phyloP scores from a whole-genome alignment of 23 red algal species.

The Gracilaria vermiculophylla region DNA sequence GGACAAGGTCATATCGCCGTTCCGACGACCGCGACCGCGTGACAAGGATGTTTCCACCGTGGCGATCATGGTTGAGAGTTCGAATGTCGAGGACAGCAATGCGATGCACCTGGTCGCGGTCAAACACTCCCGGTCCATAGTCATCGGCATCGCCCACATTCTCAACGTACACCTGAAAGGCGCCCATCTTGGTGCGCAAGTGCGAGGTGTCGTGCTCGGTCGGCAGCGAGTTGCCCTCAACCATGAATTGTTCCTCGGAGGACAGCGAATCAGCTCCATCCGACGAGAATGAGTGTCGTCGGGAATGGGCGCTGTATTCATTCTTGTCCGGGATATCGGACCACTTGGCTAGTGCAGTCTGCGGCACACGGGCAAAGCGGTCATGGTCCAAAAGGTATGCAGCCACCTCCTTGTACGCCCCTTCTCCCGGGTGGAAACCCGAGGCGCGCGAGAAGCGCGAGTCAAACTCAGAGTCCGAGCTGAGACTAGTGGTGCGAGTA shows the following conservation, averaged over 20 bases:
- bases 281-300: constrained; percentile 3
- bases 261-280: constrained; percentile 4
- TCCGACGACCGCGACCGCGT: constrained; percentile 15
- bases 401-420: constrained; percentile 90
- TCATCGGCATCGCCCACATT: constrained; percentile 99
- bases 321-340: constrained; percentile 45
- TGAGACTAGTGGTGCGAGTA: constrained; percentile 21
- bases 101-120: constrained; percentile 82
- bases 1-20: constrained; percentile 69
- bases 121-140: constrained; percentile 92
- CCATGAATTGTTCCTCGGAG: constrained; percentile 17
- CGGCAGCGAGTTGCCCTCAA: not conserved
- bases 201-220: not conserved
- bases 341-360: constrained; percentile 86
- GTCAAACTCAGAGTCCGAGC: constrained; percentile 43
- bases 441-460: constrained; percentile 21
- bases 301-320: not conserved
- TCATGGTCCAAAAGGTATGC: constrained; percentile 97
- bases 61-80: constrained; percentile 92
- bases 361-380: constrained; percentile 82
- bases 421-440: constrained; percentile 79
- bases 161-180: constrained; percentile 92
- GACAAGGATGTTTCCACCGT: constrained; percentile 93
- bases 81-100: constrained; percentile 95
- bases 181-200: constrained; percentile 85